Conservation (phyloP, 1,284 basidiomycete genomes). For the Puccinia coronata region DNA sequence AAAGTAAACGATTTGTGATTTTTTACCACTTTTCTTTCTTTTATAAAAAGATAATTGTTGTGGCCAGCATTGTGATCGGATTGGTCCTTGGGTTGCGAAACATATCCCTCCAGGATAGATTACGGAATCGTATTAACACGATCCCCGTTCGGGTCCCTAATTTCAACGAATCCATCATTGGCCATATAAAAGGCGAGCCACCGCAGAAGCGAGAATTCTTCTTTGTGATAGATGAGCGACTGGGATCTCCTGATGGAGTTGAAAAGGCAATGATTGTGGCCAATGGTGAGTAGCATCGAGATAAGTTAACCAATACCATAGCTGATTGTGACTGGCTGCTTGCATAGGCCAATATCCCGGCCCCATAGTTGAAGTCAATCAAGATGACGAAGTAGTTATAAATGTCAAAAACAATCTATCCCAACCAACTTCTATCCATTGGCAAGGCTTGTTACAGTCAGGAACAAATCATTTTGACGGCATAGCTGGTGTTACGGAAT, state of each 20-base stretch:
- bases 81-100: slow-evolving; percentile 42
- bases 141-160: slow-evolving; percentile 36
- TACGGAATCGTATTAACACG: slow-evolving; percentile 41
- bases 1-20: background rate
- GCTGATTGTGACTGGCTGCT: background rate
- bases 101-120: slow-evolving; percentile 24
- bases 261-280: slow-evolving; percentile 52
- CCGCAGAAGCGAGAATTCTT: slow-evolving; percentile 46
- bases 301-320: background rate
- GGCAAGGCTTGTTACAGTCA: slow-evolving; percentile 52
- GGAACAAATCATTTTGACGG: slow-evolving; percentile 52
- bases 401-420: slow-evolving; percentile 52
- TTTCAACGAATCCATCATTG: slow-evolving; percentile 25
- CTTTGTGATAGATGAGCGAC: slow-evolving; percentile 52
- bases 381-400: slow-evolving; percentile 51
- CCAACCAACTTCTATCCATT: slow-evolving; percentile 50
- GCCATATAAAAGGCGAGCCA: slow-evolving; percentile 39
- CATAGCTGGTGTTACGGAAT: slow-evolving; percentile 55
- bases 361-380: slow-evolving; percentile 52
- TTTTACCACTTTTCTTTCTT: background rate
- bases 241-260: slow-evolving; percentile 51
- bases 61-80: slow-evolving; percentile 28
- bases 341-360: slow-evolving; percentile 52
- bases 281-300: slow-evolving; percentile 48
- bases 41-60: slow-evolving; percentile 21